Evolutionary conservation across 768 basidiomycete species (phyloP).

Genomic region (Boletus pseudopeckii): DNA sequence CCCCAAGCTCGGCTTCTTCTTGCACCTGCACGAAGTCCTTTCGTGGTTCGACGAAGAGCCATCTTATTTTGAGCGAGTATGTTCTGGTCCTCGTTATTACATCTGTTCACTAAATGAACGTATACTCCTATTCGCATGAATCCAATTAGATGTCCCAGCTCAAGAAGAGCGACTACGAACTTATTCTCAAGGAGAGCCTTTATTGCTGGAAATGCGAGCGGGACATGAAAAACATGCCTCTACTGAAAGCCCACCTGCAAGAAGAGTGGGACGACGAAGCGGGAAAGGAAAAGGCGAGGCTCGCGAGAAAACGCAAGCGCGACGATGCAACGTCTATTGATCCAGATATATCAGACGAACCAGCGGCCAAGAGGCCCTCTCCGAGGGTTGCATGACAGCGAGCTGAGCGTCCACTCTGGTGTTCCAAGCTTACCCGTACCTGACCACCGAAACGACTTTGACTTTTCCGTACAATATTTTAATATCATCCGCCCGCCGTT

Average conservation of each 20-base stretch:
- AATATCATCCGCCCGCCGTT: constrained; percentile 6
- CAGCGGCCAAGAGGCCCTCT: constrained; percentile 13
- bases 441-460: not conserved
- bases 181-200: constrained; percentile 63
- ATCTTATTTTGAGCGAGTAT: constrained; percentile 50
- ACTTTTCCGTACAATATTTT: not conserved
- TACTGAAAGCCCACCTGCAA: constrained; percentile 70
- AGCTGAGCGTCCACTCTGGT: not conserved
- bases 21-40: constrained; percentile 73
- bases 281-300: constrained; percentile 39
- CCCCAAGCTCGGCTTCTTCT: constrained; percentile 79
- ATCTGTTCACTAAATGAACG: not conserved
- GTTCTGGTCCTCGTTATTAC: constrained; percentile 17
- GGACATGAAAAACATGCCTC: constrained; percentile 66
- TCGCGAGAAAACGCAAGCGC: constrained; percentile 41
- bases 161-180: constrained; percentile 53
- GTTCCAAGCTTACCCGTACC: not conserved
- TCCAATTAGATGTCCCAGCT: constrained; percentile 49
- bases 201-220: constrained; percentile 68
- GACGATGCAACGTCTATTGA: not conserved
- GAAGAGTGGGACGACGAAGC: constrained; percentile 62
- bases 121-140: not conserved
- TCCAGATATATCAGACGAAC: not conserved
- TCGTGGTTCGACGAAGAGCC: constrained; percentile 73
- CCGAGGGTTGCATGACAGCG: constrained; percentile 3